Evolutionary conservation across 768 basidiomycete genomes (phyloP), one percentile per base, ranked within the genome.

Genomic region (Hypholoma sublateritium): DNA sequence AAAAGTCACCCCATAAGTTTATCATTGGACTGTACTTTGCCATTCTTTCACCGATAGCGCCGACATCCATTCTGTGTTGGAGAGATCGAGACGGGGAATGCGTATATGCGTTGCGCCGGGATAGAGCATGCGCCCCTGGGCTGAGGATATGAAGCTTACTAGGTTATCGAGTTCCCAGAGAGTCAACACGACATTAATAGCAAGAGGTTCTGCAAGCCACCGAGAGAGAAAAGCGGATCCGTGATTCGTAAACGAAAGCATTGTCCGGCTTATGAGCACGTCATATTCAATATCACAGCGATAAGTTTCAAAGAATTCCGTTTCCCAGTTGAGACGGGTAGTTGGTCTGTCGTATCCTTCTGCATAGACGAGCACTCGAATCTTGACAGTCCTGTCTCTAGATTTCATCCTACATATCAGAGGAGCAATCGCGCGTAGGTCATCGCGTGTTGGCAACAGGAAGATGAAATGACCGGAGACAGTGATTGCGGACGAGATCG

Each of bases 31-130:
- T 58, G 39, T 57, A 90, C 90, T 80, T 68, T 70, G 71, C 78
- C 84, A 81, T 70, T 91, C 88, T 25, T 71, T 57, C 5, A 86
- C 60, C 1, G 81, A 64, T 9, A 72, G 58, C 6, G 70, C 62
- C 1, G 68, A 65, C 61, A 72, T 69, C 71, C 71, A 72, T 55
- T 69, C 66, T 5, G 60, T 64, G 44, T 68, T 65, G 1, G 53
- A 36, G 4, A 70, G 51, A 46, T 72, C 59, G n/a, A 52, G 48
- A 32, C 63, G 50, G 43, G 65, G 64, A 3, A 72, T 60, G 21
- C 57, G 56, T 14, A 67, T 65, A 35, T 67, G 49, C 3, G 62
- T 63, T 7, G 60, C 57, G 12, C 34, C 52, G 17, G 22, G 14
- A 28, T 58, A 52, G 12, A 51, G 22, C 39, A 36, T 3, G 17